Percentiles rank a stretch among this genome's conserved stretches.
Conservation (phyloP, 2,329 filamentous ascomycete species). For the Verticillium longisporum region DNA sequence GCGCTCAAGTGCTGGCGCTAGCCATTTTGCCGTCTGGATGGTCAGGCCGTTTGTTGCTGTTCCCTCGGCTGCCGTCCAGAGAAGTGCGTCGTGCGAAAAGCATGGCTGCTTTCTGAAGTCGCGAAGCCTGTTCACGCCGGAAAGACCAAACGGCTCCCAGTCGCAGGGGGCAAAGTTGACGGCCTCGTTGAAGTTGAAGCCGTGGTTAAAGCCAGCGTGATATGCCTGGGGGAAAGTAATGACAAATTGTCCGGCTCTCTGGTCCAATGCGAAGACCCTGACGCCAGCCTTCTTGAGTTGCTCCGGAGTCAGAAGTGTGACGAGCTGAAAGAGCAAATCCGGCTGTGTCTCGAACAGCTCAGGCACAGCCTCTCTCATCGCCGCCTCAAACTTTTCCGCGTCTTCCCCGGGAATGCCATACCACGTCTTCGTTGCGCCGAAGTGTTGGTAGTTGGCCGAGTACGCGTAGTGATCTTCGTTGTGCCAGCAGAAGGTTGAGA, state of each 20-base stretch:
- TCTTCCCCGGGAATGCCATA: constrained; percentile 95
- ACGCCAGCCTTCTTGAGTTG: constrained; percentile 91
- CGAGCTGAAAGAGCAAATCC: constrained; percentile 90
- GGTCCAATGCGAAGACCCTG: constrained; percentile 88
- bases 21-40: constrained; percentile 92
- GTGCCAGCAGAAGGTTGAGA: constrained; percentile 99
- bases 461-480: constrained; percentile 98
- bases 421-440: constrained; percentile 98
- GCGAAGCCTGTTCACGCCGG: constrained; percentile 79
- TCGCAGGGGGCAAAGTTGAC: constrained; percentile 95
- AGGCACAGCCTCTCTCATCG: constrained; percentile 91
- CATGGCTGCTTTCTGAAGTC: constrained; percentile 87
- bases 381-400: constrained; percentile 88
- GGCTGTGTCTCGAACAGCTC: constrained; percentile 96
- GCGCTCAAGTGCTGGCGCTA: constrained; percentile 77
- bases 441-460: constrained; percentile 97
- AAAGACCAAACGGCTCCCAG: constrained; percentile 88
- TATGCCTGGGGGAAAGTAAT: constrained; percentile 96
- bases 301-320: constrained; percentile 91
- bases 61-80: constrained; percentile 82
- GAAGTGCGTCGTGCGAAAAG: constrained; percentile 92
- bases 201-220: constrained; percentile 96
- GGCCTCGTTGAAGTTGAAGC: constrained; percentile 98
- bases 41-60: constrained; percentile 56
- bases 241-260: constrained; percentile 91